Percentiles rank a stretch among this genome's conserved stretches.
Conservation (phyloP, 257 asterid genomes). For the Solanum lycopersicoides region DNA sequence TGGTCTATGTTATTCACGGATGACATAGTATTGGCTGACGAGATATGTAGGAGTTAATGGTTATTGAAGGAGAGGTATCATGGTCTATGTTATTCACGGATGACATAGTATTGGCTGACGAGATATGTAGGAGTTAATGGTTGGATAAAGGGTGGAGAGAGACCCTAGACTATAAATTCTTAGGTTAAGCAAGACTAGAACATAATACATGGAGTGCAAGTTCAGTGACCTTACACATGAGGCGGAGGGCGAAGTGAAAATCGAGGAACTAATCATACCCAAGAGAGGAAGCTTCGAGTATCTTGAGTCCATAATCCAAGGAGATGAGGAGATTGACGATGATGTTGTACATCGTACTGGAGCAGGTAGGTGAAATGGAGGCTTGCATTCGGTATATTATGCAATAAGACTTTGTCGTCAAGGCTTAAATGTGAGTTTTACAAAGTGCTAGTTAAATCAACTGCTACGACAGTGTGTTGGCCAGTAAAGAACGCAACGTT, state of each 20-base stretch:
- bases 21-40: not conserved
- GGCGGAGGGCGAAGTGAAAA: not conserved
- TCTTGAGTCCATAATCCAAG: not conserved
- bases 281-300: not conserved
- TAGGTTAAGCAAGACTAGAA: no score
- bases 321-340: not conserved
- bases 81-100: not conserved
- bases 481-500: not conserved
- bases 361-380: not conserved
- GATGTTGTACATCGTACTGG: not conserved
- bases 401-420: not conserved
- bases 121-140: not conserved
- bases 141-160: not conserved
- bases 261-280: not conserved
- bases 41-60: not conserved
- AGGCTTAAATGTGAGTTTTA: not conserved
- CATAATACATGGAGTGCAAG: not conserved
- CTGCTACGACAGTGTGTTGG: not conserved
- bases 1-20: not conserved
- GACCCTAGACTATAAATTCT: not conserved
- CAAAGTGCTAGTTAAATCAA: not conserved
- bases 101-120: not conserved
- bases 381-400: not conserved
- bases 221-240: not conserved
- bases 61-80: not conserved